Conservation (phyloP, 2,329 filamentous ascomycete genomes). For the Zymoseptoria ardabiliae region DNA sequence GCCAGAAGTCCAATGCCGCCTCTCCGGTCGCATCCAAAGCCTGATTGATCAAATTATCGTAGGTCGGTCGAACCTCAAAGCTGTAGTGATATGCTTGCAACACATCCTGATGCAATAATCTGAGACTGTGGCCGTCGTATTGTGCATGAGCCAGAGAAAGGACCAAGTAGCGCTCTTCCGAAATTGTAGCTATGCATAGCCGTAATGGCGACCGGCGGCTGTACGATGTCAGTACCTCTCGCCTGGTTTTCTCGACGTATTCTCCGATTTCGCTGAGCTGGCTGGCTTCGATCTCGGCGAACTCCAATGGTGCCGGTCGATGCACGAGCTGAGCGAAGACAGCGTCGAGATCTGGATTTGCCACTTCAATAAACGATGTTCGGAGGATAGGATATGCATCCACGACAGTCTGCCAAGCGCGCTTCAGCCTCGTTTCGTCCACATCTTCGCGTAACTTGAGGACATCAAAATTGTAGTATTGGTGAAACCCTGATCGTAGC, state of each 20-base stretch:
- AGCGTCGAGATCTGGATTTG: slow-evolving; percentile 49
- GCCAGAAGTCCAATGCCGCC: slow-evolving; percentile 60
- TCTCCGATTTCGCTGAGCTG: slow-evolving; percentile 25
- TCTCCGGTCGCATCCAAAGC: slow-evolving; percentile 44
- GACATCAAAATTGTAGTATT: slow-evolving; percentile 83
- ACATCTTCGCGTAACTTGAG: slow-evolving; percentile 51
- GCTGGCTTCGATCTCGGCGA: slow-evolving; percentile 23
- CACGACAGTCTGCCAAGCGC: slow-evolving; percentile 57
- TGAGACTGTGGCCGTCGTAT: slow-evolving; percentile 82
- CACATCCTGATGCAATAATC: slow-evolving; percentile 65
- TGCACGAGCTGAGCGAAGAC: slow-evolving; percentile 52
- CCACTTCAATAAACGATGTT: slow-evolving; percentile 63
- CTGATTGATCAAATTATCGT: slow-evolving; percentile 48
- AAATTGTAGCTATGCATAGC: slow-evolving; percentile 33
- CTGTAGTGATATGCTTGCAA: slow-evolving; percentile 49
- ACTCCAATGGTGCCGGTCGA: slow-evolving; percentile 27
- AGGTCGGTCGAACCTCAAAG: slow-evolving; percentile 37
- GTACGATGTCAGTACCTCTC: slow-evolving; percentile 34
- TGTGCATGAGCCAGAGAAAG: slow-evolving; percentile 78
- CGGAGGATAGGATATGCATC: slow-evolving; percentile 61
- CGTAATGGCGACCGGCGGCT: slow-evolving; percentile 21
- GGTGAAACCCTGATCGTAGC: slow-evolving; percentile 62
- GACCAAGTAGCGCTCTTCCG: slow-evolving; percentile 38
- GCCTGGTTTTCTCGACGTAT: slow-evolving; percentile 28
- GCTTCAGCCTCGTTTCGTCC: slow-evolving; percentile 49